These are phyloP conservation scores for Claviceps citrina DNA, from an alignment of 2,329 filamentous ascomycete species.

Conservation along the genomic window DNA sequence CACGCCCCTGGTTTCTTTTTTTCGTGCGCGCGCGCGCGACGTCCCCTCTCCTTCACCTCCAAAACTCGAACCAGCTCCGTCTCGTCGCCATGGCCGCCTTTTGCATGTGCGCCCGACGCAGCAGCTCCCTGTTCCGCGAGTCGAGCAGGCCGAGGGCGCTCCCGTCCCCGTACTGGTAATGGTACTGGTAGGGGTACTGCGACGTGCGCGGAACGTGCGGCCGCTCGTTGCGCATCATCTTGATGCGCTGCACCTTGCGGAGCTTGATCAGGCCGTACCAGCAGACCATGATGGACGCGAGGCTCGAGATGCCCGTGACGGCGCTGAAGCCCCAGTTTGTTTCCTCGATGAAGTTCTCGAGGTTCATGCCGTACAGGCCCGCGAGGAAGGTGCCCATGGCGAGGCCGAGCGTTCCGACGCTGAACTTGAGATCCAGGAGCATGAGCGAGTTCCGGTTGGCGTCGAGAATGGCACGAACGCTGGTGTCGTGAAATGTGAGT, in stretches of 20 bases:
- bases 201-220: conserved; percentile 23
- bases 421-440: conserved; percentile 92
- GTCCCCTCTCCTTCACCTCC: too few species aligned
- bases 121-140: conserved; percentile 37
- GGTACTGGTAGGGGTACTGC: conserved; percentile 21
- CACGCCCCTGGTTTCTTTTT: too few species aligned
- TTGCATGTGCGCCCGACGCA: conserved; percentile 35
- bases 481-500: conserved; percentile 28
- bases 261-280: conserved; percentile 73
- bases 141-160: conserved; percentile 36
- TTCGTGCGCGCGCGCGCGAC: too few species aligned
- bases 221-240: conserved; percentile 49
- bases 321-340: conserved; percentile 70
- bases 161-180: conserved; percentile 21
- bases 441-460: conserved; percentile 97
- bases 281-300: conserved; percentile 64
- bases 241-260: conserved; percentile 71
- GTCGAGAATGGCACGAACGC: conserved; percentile 90
- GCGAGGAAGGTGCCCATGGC: conserved; percentile 90
- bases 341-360: conserved; percentile 97
- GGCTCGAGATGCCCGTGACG: conserved; percentile 54
- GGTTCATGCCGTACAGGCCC: conserved; percentile 98
- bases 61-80: conserved; percentile 16
- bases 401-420: conserved; percentile 84
- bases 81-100: conserved; percentile 25